Percentiles rank a stretch among this genome's conserved stretches.
phyloP scores from a whole-genome alignment of 441 rosid genomes.

The Gossypium gossypioides region DNA sequence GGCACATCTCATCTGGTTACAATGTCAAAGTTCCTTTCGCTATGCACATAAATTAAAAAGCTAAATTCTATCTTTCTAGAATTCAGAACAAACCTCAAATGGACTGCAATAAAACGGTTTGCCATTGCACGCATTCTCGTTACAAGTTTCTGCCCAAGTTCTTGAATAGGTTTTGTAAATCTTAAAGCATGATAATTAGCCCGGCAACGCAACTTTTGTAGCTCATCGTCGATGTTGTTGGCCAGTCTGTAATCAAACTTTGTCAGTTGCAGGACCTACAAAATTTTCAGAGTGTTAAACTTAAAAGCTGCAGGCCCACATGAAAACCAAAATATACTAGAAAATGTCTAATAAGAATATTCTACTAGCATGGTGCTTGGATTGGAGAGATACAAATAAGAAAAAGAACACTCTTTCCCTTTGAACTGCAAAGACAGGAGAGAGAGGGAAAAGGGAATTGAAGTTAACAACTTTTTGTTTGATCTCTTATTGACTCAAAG shows the following conservation, averaged over 20 bases:
- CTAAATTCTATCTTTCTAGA: not conserved
- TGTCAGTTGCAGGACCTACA: conserved; percentile 91
- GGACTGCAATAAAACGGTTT: conserved; percentile 72
- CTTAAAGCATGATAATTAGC: conserved; percentile 85
- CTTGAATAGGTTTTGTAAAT: conserved; percentile 72
- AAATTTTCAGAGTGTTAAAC: conserved; percentile 19
- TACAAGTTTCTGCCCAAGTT: conserved; percentile 68
- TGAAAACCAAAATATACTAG: conserved; percentile 7
- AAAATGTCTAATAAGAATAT: not conserved
- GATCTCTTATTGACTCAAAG: not conserved
- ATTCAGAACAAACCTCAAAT: conserved; percentile 52
- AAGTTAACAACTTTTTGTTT: not conserved
- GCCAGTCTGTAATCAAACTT: conserved; percentile 97
- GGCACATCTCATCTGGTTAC: not conserved
- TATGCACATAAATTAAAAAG: not conserved
- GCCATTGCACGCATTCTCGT: conserved; percentile 68
- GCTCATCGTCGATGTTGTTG: conserved; percentile 71
- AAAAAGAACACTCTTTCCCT: not conserved
- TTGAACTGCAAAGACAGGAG: not conserved
- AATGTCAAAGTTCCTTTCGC: not conserved
- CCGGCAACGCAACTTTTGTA: conserved; percentile 89
- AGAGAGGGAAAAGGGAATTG: not conserved
- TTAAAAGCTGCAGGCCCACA: conserved; percentile 12
- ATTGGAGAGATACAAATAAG: not conserved
- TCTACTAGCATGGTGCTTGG: not conserved